Conservation (phyloP, 345 rosid species). For the Eucalyptus virginea region DNA sequence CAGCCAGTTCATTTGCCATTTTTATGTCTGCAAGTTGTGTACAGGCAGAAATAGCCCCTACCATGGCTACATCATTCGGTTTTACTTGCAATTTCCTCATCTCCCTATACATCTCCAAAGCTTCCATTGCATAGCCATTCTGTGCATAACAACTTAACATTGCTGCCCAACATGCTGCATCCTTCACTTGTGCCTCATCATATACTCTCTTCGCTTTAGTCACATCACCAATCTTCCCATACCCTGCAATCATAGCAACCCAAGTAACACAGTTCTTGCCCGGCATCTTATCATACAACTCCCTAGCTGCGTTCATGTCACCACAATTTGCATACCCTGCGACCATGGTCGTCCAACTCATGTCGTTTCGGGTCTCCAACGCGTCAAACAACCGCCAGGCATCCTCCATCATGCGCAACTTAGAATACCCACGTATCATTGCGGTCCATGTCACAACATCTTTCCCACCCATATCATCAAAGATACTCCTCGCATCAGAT, state of each 20-base stretch:
- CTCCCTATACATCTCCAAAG: conserved; percentile 14
- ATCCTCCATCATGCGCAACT: conserved; percentile 21
- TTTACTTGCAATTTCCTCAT: conserved; percentile 6
- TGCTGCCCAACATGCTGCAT: conserved; percentile 44
- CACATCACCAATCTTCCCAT: conserved; percentile 25
- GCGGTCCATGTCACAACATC: conserved; percentile 62
- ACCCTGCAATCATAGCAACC: conserved; percentile 42
- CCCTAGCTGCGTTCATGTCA: conserved; percentile 21
- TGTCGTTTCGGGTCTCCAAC: conserved; percentile 9
- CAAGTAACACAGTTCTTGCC: conserved; percentile 24
- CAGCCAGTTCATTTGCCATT: conserved; percentile 20
- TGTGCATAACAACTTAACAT: conserved; percentile 41
- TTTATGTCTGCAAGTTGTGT: conserved; percentile 42
- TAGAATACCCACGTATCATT: conserved; percentile 47
- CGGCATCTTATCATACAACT: conserved; percentile 16
- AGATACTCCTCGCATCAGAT: conserved; percentile 28
- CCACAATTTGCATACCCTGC: conserved; percentile 41
- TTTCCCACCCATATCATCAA: conserved; percentile 33
- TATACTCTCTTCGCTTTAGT: conserved; percentile 29
- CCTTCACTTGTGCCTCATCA: conserved; percentile 16
- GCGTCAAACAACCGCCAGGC: conserved; percentile 22
- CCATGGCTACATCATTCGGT: conserved; percentile 32
- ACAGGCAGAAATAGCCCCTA: conserved; percentile 25
- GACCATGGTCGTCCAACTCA: conserved; percentile 42
- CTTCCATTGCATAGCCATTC: conserved; percentile 27